Evolutionary conservation across 208 protist species (phyloP), one percentile per base, ranked within the genome.

Genomic region (Leishmania mexicana): DNA sequence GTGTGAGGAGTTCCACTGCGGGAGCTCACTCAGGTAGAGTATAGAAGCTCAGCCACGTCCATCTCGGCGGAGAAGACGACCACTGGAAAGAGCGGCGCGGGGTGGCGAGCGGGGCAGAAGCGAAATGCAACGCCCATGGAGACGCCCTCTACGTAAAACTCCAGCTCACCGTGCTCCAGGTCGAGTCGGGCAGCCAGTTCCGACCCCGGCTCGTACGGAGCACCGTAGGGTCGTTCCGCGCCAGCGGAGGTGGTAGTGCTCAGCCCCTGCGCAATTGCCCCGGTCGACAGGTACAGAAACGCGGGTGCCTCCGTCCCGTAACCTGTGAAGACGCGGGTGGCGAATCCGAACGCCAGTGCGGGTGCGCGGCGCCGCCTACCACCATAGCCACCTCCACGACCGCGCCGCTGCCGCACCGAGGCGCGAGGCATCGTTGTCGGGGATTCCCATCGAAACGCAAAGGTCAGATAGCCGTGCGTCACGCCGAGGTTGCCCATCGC

Each of bases 11-110:
- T 3, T 17, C 35, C 67, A 24, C 35, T 4, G 40, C 40, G 42
- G 7, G 67, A 2, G 40, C 19, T 19, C 65, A 31, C 7, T 58
- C 54, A 75, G 47, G 17, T 42, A 40, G 65, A 75, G 15, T 84
- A 81, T 28, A 90, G 86, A 64, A 93, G 81, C 54, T 85, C 90
- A 17, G 88, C 93, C 5, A 40, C 81, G 72, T 93, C 85, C 51
- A 85, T 83, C 57, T 94, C 91, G 0, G 79, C 68, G 3, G 76
- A 67, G 45, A 96, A 87, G 3, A 93, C 78, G 5, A 93, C 91
- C 4, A 95, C 47, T 3, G 93, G 93, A 47, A 89, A 94, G 1
- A 96, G 80, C 21, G 89, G 87, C 57, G 88, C 88, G 1, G 89
- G 88, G 58, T 90, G 83, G 1, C 73, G 82, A 21, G 87, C 75